A percentile compares a stretch with the other conserved stretches of the same genome.
Evolutionary conservation across 306 rosid genomes (phyloP).

Genomic region (Psophocarpus tetragonolobus): DNA sequence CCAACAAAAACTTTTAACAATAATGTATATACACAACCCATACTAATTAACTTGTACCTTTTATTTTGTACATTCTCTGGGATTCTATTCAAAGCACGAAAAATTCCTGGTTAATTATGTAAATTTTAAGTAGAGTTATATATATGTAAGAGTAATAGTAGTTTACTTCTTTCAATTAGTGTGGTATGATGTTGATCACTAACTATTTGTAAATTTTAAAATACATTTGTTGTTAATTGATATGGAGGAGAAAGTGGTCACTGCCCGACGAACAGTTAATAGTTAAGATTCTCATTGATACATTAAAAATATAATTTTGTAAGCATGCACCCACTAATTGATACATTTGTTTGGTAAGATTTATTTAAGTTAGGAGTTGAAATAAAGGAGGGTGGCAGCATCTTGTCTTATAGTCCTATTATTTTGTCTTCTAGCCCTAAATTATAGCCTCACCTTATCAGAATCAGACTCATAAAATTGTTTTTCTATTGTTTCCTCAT

Average conservation of each 20-base stretch:
- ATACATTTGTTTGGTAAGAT: constrained; percentile 18
- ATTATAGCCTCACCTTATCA: constrained; percentile 40
- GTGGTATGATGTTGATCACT: background rate
- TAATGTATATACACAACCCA: background rate
- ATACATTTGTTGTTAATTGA: background rate
- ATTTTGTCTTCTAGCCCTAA: constrained; percentile 41
- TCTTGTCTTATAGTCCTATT: constrained; percentile 28
- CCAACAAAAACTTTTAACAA: background rate
- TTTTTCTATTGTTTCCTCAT: constrained; percentile 40
- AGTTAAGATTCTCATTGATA: constrained; percentile 50
- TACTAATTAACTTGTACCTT: background rate
- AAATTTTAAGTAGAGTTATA: background rate
- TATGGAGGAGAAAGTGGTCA: constrained; percentile 41
- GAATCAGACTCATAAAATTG: constrained; percentile 28
- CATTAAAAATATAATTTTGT: background rate
- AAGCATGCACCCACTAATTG: constrained; percentile 36
- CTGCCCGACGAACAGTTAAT: constrained; percentile 49
- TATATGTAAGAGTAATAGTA: background rate
- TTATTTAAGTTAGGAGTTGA: constrained; percentile 32
- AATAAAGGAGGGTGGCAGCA: constrained; percentile 22
- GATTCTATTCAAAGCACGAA: background rate
- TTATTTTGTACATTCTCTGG: background rate
- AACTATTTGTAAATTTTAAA: background rate
- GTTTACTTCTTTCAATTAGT: background rate
- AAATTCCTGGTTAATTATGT: background rate